Conservation (phyloP, 257 asterid genomes). For the Coffea eugenioides region DNA sequence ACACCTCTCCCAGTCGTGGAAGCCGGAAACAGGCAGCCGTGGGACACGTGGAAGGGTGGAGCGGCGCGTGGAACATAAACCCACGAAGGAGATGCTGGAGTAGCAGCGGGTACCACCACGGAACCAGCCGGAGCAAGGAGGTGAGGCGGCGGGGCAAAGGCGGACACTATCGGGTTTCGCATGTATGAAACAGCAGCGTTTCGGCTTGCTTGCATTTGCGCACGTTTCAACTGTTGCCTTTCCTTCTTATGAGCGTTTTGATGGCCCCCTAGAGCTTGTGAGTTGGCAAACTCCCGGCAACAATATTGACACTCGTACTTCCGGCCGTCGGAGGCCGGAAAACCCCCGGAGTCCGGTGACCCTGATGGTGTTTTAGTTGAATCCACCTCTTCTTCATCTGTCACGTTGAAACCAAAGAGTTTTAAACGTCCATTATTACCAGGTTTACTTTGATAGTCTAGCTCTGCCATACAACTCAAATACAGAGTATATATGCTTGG, state of each 20-base stretch:
- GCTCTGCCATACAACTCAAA: slow-evolving; percentile 54
- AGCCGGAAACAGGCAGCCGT: slow-evolving; percentile 62
- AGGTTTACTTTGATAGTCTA: slow-evolving; percentile 51
- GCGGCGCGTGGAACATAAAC: slow-evolving; percentile 74
- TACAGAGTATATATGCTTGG: neutral
- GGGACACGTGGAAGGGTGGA: slow-evolving; percentile 67
- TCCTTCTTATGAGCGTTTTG: slow-evolving; percentile 97
- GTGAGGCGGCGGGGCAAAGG: slow-evolving; percentile 82
- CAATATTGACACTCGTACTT: slow-evolving; percentile 97
- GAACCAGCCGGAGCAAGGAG: slow-evolving; percentile 60
- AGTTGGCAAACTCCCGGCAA: slow-evolving; percentile 89
- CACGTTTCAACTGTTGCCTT: slow-evolving; percentile 87
- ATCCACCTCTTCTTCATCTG: slow-evolving; percentile 51
- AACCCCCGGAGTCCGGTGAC: slow-evolving; percentile 45
- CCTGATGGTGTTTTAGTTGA: slow-evolving; percentile 40
- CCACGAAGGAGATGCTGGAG: slow-evolving; percentile 53
- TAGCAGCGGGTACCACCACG: slow-evolving; percentile 29
- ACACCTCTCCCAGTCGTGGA: slow-evolving; percentile 40
- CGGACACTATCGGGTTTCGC: slow-evolving; percentile 84
- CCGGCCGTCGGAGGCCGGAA: slow-evolving; percentile 62
- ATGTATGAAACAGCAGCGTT: slow-evolving; percentile 89
- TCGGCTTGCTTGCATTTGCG: slow-evolving; percentile 80
- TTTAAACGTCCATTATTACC: slow-evolving; percentile 55
- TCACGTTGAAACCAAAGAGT: slow-evolving; percentile 81
- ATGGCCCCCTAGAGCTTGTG: slow-evolving; percentile 95